Percentiles rank a stretch among this genome's conserved stretches.
Conservation (phyloP, 1,139 yeast species). For the Scheffersomyces quercinus region DNA sequence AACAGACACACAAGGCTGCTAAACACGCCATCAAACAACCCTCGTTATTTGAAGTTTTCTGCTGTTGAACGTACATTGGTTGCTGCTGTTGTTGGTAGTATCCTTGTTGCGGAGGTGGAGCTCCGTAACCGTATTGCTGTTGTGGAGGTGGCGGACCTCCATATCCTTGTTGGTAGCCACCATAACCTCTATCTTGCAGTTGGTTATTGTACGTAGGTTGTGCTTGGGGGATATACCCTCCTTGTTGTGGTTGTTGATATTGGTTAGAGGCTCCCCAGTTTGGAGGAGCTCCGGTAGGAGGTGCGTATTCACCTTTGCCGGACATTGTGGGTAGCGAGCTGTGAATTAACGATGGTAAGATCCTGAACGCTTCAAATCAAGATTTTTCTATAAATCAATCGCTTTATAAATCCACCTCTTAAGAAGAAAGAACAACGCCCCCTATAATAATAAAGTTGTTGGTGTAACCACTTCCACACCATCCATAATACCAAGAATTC, state of each 20-base stretch:
- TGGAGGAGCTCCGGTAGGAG: slow-evolving; percentile 53
- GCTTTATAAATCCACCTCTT: no score
- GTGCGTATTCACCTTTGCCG: slow-evolving; percentile 21
- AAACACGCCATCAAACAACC: slow-evolving; percentile 69
- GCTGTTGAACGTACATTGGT: slow-evolving; percentile 66
- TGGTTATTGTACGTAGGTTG: slow-evolving; percentile 35
- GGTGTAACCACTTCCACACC: no score
- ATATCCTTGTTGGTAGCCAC: slow-evolving; percentile 28
- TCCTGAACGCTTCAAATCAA: background rate
- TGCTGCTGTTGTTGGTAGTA: slow-evolving; percentile 56
- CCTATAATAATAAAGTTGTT: no score
- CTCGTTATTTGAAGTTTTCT: slow-evolving; percentile 39
- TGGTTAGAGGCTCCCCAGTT: slow-evolving; percentile 29
- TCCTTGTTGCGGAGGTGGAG: slow-evolving; percentile 14
- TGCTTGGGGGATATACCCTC: slow-evolving; percentile 34
- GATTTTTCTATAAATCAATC: no score
- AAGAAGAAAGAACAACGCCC: no score
- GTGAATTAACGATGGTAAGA: background rate
- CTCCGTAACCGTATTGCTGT: slow-evolving; percentile 22
- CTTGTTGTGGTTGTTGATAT: slow-evolving; percentile 4
- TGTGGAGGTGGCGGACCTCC: slow-evolving; percentile 4
- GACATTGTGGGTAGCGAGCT: slow-evolving; percentile 6
- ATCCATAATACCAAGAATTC: no score
- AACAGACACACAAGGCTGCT: slow-evolving; percentile 73
- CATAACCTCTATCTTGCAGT: slow-evolving; percentile 37